A percentile compares a stretch with the other conserved stretches of the same genome.
Evolutionary conservation across 805 yeast species (phyloP).

Genomic region (Starmerella khaoyaiensis): DNA sequence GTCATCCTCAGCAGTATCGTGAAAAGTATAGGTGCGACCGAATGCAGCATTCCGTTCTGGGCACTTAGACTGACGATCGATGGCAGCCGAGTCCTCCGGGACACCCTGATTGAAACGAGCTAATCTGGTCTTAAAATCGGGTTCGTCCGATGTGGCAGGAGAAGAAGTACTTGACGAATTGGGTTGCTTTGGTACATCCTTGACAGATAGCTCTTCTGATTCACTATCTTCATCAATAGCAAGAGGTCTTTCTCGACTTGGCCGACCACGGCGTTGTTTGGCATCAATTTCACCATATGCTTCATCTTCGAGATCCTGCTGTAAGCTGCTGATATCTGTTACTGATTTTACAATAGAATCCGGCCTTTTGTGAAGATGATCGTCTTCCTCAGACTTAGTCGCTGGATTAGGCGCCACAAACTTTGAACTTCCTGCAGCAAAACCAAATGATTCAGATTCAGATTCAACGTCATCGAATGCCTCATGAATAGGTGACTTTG

Average conservation of each 20-base stretch:
- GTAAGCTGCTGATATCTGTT: not conserved
- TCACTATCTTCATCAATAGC: constrained; percentile 3
- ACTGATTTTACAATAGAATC: not conserved
- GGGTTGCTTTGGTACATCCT: too few species aligned
- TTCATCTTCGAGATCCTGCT: not conserved
- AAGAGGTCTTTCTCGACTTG: constrained; percentile 3
- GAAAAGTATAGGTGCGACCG: constrained; percentile 9
- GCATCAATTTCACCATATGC: constrained; percentile 1
- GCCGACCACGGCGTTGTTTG: not conserved
- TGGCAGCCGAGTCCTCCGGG: constrained; percentile 1
- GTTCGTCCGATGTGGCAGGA: too few species aligned
- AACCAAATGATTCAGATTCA: constrained; percentile 1
- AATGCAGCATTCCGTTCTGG: constrained; percentile 13
- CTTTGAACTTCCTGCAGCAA: constrained; percentile 1
- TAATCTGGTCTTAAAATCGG: constrained; percentile 35
- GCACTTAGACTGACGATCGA: constrained; percentile 4
- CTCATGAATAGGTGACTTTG: not conserved
- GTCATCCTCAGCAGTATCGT: constrained; percentile 23
- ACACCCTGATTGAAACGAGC: constrained; percentile 37
- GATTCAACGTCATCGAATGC: constrained; percentile 1
- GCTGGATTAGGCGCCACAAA: not conserved
- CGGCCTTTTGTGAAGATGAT: not conserved
- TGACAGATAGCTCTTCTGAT: constrained; percentile 3
- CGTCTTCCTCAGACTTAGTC: not conserved
- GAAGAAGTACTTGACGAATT: too few species aligned